phyloP scores from a whole-genome alignment of 176 grass and related monocot species.

The Luzula sylvatica region DNA sequence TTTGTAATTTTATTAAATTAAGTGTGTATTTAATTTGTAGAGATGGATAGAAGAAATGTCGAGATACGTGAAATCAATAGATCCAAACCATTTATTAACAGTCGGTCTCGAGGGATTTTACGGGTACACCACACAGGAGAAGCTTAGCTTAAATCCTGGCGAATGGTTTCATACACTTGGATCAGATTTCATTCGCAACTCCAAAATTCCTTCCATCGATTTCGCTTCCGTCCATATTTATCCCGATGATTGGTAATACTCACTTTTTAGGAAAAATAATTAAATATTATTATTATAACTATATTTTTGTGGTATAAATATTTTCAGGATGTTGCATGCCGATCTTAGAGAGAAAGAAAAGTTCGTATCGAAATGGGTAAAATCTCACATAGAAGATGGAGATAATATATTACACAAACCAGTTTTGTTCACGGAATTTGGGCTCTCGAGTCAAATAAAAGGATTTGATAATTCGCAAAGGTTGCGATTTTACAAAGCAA shows the following conservation, averaged over 20 bases:
- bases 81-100: conserved; percentile 68
- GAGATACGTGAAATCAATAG: conserved; percentile 58
- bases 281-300: not conserved
- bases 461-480: conserved; percentile 61
- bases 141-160: conserved; percentile 60
- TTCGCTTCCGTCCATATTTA: conserved; percentile 90
- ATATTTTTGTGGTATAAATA: no score
- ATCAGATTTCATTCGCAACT: conserved; percentile 77
- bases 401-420: conserved; percentile 69
- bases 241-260: conserved; percentile 65
- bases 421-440: conserved; percentile 77
- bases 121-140: conserved; percentile 37
- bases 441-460: conserved; percentile 40
- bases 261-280: not conserved
- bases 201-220: conserved; percentile 53
- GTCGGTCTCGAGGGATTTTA: conserved; percentile 92
- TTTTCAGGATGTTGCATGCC: conserved; percentile 38
- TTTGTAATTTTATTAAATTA: no score
- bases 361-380: conserved; percentile 56
- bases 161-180: conserved; percentile 60
- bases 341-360: conserved; percentile 53
- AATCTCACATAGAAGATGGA: conserved; percentile 74
- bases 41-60: conserved; percentile 94
- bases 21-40: conserved; percentile 32
- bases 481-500: conserved; percentile 50